Evolutionary conservation across 2,329 filamentous ascomycete genomes (phyloP), one percentile per base, ranked within the genome.

Genomic region (Aspergillus latus): DNA sequence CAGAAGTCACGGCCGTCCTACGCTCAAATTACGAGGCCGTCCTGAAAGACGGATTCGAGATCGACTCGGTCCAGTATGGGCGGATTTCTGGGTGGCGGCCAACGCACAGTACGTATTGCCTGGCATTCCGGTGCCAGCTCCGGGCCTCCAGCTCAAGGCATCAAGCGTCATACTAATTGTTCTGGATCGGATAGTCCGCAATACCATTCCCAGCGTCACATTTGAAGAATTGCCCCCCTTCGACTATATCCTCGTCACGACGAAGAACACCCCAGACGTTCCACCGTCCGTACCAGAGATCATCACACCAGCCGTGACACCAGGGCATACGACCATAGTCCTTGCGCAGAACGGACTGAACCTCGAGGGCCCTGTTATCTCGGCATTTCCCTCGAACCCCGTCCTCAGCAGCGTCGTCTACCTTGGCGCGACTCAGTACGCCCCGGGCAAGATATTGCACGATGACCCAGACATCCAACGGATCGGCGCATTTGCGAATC

Each of bases 291-390:
- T 82, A 0, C 64, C 74, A 60, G 77, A 82, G 1, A 64, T 84
- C 39, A 78, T 86, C 40, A 63, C 66, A 0, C 80, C 82, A 0
- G 82, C 82, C 3, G 72, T 87, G 0, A 82, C 80, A 0, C 74
- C 76, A 0, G 75, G 74, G 1, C 69, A 78, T 30, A 84, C 83
- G 0, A 75, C 75, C 29, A 80, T 87, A 43, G 73, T 85, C 0
- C 76, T 87, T 4, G 70, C 83, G 5, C 84, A 87, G 59, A 87
- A 87, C 62, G 84, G 84, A 1, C 72, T 87, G 15, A 84, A 86
- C 63, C 86, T 87, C 61, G 82, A 87, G 60, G 78, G 75, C 46
- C 82, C 83, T 0, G 62, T 86, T 28, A 64, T 82, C 15, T 54
- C 64, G 0, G 67, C 71, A 0, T 84, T 84, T 62, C 82, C 83